A percentile compares a stretch with the other conserved stretches of the same genome.
phyloP scores from a whole-genome alignment of 108 stramenopile genomes.

The Pseudonitzschia pungens region DNA sequence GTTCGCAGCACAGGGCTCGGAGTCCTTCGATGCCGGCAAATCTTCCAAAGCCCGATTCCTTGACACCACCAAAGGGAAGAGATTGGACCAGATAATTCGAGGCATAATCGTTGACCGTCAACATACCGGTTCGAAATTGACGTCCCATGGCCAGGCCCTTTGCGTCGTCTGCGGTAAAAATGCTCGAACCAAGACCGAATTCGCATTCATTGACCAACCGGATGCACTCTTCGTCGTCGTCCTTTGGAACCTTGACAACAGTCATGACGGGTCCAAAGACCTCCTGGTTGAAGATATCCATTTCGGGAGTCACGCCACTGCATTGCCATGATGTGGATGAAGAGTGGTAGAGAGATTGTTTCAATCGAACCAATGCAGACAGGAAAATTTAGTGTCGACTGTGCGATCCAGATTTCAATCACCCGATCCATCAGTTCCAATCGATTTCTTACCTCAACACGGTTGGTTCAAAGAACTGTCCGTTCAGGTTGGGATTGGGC shows the following conservation, averaged over 20 bases:
- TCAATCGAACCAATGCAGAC: background rate
- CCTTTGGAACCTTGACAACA: conserved; percentile 83
- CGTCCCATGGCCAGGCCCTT: conserved; percentile 84
- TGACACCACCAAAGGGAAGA: conserved; percentile 97
- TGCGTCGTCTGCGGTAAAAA: conserved; percentile 73
- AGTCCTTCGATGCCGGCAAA: conserved; percentile 99
- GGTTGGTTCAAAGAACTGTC: conserved; percentile 96
- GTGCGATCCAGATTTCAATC: too few species aligned
- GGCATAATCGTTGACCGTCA: conserved; percentile 95
- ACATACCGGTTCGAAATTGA: conserved; percentile 93
- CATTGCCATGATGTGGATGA: too few species aligned
- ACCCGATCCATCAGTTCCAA: background rate
- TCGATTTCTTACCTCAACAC: conserved; percentile 57
- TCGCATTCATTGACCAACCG: conserved; percentile 82
- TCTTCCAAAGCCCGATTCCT: conserved; percentile 95
- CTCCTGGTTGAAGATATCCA: conserved; percentile 96
- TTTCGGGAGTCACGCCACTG: conserved; percentile 84
- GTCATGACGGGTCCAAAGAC: conserved; percentile 99
- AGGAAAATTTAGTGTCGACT: background rate
- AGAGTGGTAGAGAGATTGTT: background rate
- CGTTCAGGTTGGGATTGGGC: conserved; percentile 54
- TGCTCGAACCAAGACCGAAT: conserved; percentile 93
- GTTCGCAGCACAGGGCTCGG: conserved; percentile 91
- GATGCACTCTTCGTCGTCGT: conserved; percentile 85
- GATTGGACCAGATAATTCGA: conserved; percentile 96